Base-by-base conservation (phyloP, 2,329 filamentous ascomycete genomes). In the Domatiomyces globalis region DNA sequence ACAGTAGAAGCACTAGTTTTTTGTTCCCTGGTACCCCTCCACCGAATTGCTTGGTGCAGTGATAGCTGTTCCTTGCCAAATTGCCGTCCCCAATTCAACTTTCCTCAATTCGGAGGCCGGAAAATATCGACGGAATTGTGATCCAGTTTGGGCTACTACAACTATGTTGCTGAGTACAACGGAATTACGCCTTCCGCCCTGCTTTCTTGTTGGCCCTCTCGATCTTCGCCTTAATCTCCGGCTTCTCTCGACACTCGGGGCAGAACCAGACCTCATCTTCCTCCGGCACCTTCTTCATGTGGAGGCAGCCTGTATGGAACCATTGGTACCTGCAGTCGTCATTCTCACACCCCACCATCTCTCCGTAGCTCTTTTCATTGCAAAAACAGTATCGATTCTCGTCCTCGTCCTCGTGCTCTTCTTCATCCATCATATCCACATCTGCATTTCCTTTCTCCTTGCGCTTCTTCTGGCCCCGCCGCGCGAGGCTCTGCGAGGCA, bases 271-370 rank as follows among this genome's bases (percentile, higher is more conserved):
- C 75, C 53, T 76, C 75, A 48, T 71, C 71, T 1, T 76, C 75
- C 46, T 71, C 70, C 0, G 80, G 80, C 58, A 79, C 75, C 58
- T 76, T 74, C 44, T 73, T 77, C 60, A 83, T 67, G 18, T 78
- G 76, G 49, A 81, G 78, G 59, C 80, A 83, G 43, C 73, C 76
- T 64, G 81, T 73, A 69, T 83, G 80, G 65, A 83, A 83, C 80
- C 80, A 83, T 63, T 83, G 79, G 56, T 77, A 75, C 10, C 75
- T 73, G 66, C 80, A 83, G 51, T 73, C 69, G 39, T 80, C 77
- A 62, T 83, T 82, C 63, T 83, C 80, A 61, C 80, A 83, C 10
- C 78, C 80, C 43, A 83, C 76, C 80, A 83, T 83, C 61, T 81
- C 77, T 17, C 80, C 80, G 61, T 81, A 81, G 56, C 74, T 78